A percentile compares a stretch with the other conserved stretches of the same genome.
Conservation (phyloP, 169 alveolate species). For the Hammondia hammondi region DNA sequence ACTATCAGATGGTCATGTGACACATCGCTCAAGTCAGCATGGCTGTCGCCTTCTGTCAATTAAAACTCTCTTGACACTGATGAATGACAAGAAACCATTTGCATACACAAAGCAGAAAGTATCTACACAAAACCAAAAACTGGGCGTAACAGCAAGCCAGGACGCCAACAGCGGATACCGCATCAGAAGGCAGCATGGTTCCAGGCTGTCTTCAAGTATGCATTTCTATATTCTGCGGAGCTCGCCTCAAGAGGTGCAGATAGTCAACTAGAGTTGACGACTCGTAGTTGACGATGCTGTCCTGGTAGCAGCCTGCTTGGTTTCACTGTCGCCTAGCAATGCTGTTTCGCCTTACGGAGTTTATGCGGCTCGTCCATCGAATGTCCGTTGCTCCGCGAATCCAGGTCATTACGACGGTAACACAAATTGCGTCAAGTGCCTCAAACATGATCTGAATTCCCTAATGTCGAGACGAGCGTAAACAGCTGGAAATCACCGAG, state of each 20-base stretch:
- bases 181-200: no score
- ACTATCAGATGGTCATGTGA: no score
- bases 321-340: background rate
- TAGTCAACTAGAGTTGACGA: background rate
- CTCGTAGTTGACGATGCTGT: conserved; percentile 1
- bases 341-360: conserved; percentile 25
- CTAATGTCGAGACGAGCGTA: background rate
- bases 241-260: background rate
- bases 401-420: conserved; percentile 51
- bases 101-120: no score
- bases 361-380: conserved; percentile 29
- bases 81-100: no score
- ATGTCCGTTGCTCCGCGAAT: conserved; percentile 49
- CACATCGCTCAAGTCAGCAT: no score
- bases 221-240: conserved; percentile 1
- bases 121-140: no score
- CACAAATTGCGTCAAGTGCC: conserved; percentile 44
- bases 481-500: background rate
- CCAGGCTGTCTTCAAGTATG: no score
- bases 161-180: no score
- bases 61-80: no score
- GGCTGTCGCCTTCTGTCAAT: no score
- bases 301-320: background rate
- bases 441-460: conserved; percentile 36
- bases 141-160: background rate